phyloP scores from a whole-genome alignment of 768 basidiomycete genomes.

The Boletus subparvulus region DNA sequence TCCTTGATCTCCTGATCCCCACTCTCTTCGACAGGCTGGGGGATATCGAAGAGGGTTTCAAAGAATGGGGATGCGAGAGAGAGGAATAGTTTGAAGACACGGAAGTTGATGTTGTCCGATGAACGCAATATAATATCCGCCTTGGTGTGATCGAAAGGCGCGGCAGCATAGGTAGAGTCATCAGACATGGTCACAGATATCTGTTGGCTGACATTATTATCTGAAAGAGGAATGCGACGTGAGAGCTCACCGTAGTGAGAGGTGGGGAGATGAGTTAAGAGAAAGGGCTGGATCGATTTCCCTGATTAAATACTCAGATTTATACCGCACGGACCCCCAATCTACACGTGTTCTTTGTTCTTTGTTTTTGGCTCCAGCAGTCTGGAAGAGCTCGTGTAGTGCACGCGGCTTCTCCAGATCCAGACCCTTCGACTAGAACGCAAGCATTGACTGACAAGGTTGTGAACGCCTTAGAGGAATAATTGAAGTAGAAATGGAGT shows the following conservation, averaged over 20 bases:
- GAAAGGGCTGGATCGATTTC: too few species aligned
- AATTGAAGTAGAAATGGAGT: not conserved
- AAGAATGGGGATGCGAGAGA: constrained; percentile 36
- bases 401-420: not conserved
- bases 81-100: constrained; percentile 31
- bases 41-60: constrained; percentile 31
- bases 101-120: constrained; percentile 29
- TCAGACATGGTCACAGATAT: not conserved
- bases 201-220: not conserved
- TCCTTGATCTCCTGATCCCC: constrained; percentile 17
- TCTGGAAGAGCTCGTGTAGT: not conserved
- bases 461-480: not conserved
- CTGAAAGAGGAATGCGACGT: not conserved
- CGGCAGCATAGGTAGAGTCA: constrained; percentile 2
- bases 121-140: constrained; percentile 25
- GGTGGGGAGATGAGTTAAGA: not conserved
- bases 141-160: constrained; percentile 21
- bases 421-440: not conserved
- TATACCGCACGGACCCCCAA: not conserved
- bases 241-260: not conserved
- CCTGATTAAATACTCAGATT: not conserved
- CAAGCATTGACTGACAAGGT: too few species aligned
- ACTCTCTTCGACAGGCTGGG: constrained; percentile 17
- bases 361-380: not conserved
- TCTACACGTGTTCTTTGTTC: not conserved